Percentiles rank a stretch among this genome's conserved stretches.
Evolutionary conservation across 2,329 filamentous ascomycete species (phyloP).

Genomic region (Ophiosphaerella korrae): DNA sequence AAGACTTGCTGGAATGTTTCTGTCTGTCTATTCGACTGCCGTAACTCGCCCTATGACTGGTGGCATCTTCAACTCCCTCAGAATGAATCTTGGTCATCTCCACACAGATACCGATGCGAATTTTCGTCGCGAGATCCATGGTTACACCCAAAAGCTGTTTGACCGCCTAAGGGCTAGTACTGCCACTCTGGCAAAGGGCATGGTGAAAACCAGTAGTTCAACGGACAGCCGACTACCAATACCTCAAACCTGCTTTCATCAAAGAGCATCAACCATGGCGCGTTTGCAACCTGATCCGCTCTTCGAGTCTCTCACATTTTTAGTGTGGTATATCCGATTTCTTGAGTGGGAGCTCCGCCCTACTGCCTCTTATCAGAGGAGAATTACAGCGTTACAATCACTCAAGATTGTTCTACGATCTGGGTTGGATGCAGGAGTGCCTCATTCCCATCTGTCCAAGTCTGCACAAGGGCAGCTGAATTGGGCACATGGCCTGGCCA

Average conservation of each 20-base stretch:
- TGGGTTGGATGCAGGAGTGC: slow-evolving; percentile 63
- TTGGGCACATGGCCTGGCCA: slow-evolving; percentile 57
- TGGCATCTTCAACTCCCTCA: slow-evolving; percentile 66
- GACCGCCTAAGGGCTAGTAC: slow-evolving; percentile 63
- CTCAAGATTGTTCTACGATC: slow-evolving; percentile 70
- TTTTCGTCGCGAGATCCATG: slow-evolving; percentile 79
- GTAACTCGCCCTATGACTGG: slow-evolving; percentile 74
- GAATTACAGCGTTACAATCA: slow-evolving; percentile 78
- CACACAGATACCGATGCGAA: slow-evolving; percentile 87
- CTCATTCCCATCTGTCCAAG: slow-evolving; percentile 49
- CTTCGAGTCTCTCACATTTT: slow-evolving; percentile 65
- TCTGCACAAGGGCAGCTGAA: slow-evolving; percentile 54
- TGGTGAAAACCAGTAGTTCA: slow-evolving; percentile 7
- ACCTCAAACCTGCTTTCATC: slow-evolving; percentile 14
- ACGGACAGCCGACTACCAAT: slow-evolving; percentile 19
- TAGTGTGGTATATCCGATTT: slow-evolving; percentile 77
- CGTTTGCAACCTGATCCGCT: slow-evolving; percentile 27
- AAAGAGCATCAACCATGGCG: not conserved
- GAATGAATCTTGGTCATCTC: slow-evolving; percentile 69
- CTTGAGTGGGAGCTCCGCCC: slow-evolving; percentile 75
- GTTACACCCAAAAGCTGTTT: slow-evolving; percentile 75
- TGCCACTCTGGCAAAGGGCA: slow-evolving; percentile 32
- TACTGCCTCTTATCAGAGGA: slow-evolving; percentile 86
- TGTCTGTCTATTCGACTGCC: slow-evolving; percentile 76
- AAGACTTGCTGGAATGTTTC: slow-evolving; percentile 78